Evolutionary conservation across 148 eudicot species (phyloP), one percentile per base, ranked within the genome.

Genomic region (Amaranthus cruentus): DNA sequence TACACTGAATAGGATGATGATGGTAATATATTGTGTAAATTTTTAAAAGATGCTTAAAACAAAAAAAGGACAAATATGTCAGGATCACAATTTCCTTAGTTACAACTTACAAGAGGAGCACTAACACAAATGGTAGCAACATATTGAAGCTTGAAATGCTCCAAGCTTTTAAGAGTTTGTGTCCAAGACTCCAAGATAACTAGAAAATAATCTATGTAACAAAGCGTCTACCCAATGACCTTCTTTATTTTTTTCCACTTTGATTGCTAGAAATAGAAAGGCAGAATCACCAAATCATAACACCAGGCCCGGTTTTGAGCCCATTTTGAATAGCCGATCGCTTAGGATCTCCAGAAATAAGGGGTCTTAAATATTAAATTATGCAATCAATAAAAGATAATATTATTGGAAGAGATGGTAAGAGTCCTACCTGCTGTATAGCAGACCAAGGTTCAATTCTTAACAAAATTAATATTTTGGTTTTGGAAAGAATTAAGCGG

Each of bases 281-380:
- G 85, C 69, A 87, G 64, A 77, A 79, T 80, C 76, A 77, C 62
- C 75, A 79, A 80, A 51, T 71, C 73, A 80, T 67, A 80, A 73
- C 72, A 50, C 18, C 18, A 18, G 18, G 18, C 0, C 18, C 18
- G 18, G 18, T 18, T 18, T 18, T 18, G 18, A 18, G 18, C 18
- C 18, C 18, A 18, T 18, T 18, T 18, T 18, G 18, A 18, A 18
- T 18, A 18, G 18, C 18, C 18, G 18, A 18, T 18, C 18, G 18
- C 18, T 18, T 18, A 18, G 18, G 18, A 18, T 18, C 18, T 18
- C 18, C 18, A 18, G 18, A 18, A 18, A 18, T 18, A 18, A 18
- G 18, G 18, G 18, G 18, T 0, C 18, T 18, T 18, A 18, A 18
- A 18, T 18, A 18, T 18, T 18, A 18, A 18, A 18, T 18, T 18